Evolutionary conservation across 208 protist species (phyloP), one percentile per base, ranked within the genome.

Genomic region (Acanthamoeba sp.): DNA sequence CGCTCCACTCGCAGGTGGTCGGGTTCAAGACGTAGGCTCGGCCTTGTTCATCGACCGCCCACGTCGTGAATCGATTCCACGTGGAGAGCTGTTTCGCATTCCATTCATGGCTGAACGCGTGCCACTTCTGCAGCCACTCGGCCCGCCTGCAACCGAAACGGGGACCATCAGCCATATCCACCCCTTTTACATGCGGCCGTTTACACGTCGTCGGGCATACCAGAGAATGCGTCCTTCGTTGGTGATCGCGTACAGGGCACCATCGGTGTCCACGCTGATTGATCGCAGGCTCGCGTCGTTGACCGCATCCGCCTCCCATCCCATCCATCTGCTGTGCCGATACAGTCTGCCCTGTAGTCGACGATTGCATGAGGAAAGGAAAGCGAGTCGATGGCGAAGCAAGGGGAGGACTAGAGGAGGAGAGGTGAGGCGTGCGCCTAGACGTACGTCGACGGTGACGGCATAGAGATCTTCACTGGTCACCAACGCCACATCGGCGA

Each of bases 111-210:
- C 32, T 85, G n/a, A 85, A 85, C 20, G 27, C 27, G 38, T 36
- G 18, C 76, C 76, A 85, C 76, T 85, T 50, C 76, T 85, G 42
- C n/a, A 85, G 32, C 76, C 76, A 85, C 38, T 85, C 42, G 1
- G 45, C 59, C 4, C 76, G 42, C 76, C 76, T 85, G 24, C 4
- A 9, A 7, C 24, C 10, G 9, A 12, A 45, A 66, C 59, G 20
- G 12, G 20, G 59, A 66, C 59, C n/a, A 24, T n/a, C n/a, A n/a
- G n/a, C n/a, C n/a, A n/a, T n/a, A n/a, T n/a, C n/a, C n/a, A n/a
- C n/a, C n/a, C n/a, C n/a, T n/a, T n/a, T n/a, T n/a, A n/a, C n/a
- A n/a, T n/a, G n/a, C 10, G 45, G 45, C 12, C 45, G 45, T 50
- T 50, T 50, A 14, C 10, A 50, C 45, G 1, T 6, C 5, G 45